Percentiles rank a stretch among this genome's conserved stretches.
These are phyloP conservation scores for Lunularia cruciata DNA, from an alignment of 225 moss, liverwort and hornwort species.

Conservation along the genomic window DNA sequence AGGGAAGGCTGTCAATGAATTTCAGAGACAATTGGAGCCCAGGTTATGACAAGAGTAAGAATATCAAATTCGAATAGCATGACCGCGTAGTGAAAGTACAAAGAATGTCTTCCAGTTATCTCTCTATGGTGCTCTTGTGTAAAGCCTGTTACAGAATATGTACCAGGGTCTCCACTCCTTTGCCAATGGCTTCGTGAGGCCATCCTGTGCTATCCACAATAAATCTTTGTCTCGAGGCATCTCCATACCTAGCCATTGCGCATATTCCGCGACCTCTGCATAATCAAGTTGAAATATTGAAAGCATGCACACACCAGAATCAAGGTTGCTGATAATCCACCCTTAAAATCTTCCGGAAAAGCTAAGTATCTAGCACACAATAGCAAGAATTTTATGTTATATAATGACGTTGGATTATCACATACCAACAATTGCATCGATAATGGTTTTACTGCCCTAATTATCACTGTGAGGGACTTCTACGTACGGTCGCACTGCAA, in stretches of 20 bases:
- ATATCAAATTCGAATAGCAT: no score
- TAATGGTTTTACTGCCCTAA: neutral
- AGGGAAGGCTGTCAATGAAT: no score
- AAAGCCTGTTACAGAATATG: neutral
- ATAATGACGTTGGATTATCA: neutral
- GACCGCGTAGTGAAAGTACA: no score
- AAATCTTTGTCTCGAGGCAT: conserved; percentile 57
- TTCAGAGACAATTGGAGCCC: no score
- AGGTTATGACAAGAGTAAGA: no score
- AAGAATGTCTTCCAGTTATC: no score
- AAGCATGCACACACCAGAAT: neutral
- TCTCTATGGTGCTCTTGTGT: neutral
- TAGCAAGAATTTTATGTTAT: neutral
- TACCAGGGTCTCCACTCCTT: conserved; percentile 69
- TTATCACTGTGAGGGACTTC: neutral
- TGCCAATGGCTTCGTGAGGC: conserved; percentile 55
- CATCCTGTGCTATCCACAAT: conserved; percentile 67
- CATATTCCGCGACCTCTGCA: conserved; percentile 63
- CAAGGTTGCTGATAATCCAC: neutral
- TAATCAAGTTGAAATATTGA: neutral
- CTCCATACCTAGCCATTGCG: conserved; percentile 69
- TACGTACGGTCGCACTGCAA: neutral
- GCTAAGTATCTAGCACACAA: neutral
- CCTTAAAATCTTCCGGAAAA: neutral
- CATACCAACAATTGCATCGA: neutral